These are phyloP conservation scores for Tolypocladium album DNA, from an alignment of 2,329 filamentous ascomycete genomes.

Conservation along the genomic window DNA sequence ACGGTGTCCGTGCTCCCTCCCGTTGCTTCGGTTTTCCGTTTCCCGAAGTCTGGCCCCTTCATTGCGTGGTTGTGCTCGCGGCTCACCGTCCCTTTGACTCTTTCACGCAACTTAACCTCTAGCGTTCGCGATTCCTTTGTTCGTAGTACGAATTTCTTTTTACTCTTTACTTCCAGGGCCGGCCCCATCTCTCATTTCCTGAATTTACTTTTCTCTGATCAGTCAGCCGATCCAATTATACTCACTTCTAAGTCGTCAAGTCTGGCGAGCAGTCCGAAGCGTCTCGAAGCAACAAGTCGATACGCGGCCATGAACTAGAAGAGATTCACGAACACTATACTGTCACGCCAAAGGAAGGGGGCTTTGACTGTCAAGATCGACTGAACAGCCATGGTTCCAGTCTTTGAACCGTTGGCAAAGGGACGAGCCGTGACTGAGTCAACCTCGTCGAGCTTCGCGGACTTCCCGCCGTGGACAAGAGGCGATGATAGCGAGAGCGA, in stretches of 20 bases:
- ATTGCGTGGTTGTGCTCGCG: not conserved
- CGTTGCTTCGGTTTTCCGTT: not conserved
- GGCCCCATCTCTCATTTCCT: not conserved
- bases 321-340: not conserved
- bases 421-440: constrained; percentile 3
- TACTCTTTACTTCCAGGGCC: not conserved
- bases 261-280: not conserved
- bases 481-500: constrained; percentile 12
- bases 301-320: constrained; percentile 2
- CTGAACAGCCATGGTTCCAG: constrained; percentile 1
- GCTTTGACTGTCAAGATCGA: not conserved
- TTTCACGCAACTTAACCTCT: not conserved
- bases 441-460: not conserved
- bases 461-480: constrained; percentile 15
- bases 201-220: not conserved
- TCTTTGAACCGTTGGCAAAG: not conserved
- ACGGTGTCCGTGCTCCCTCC: not conserved
- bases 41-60: not conserved
- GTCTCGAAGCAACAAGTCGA: not conserved
- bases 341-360: not conserved
- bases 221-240: not conserved
- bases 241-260: not conserved
- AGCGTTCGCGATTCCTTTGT: not conserved
- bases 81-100: not conserved
- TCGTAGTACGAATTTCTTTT: not conserved